Base-by-base conservation (phyloP, 768 basidiomycete species). In the Russula griseocarnosa region DNA sequence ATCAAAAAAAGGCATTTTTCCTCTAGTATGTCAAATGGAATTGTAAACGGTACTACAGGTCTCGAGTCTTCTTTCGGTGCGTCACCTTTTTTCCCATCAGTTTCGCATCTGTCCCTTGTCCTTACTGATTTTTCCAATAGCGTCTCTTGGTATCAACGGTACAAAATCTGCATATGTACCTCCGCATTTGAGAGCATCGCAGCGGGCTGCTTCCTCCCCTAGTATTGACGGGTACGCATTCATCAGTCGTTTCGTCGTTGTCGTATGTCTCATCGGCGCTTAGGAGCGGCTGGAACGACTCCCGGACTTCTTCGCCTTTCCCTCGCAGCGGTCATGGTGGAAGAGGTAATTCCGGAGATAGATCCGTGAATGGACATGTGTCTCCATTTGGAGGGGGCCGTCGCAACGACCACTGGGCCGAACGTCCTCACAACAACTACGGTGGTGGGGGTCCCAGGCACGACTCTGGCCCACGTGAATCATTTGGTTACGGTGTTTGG, bases 11-110 rank as follows among this genome's bases (percentile, higher is more conserved):
- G 38, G 51, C 50, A 61, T 62, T 73, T 71, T n/a, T 69, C 61
- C 66, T 73, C 74, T 80, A 82, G 87, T 90, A 92, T 92, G 90
- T 86, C 88, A 80, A 91, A 91, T 92, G 90, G 88, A 84, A 84
- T 85, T 82, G 84, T 90, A 88, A 90, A 91, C 78, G 86, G 82
- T 74, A 79, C 77, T 72, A 75, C 81, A 76, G 85, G 82, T 78
- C 78, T 91, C 72, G 89, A 92, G 81, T 79, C 80, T 74, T 82
- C 85, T 74, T 88, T 92, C 75, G 82, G 90, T 56, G 46, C 24
- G 26, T 57, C 44, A 60, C 60, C 63, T 50, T 32, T 24, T 52
- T 46, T 57, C 61, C 52, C n/a, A n/a, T n/a, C n/a, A n/a, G n/a
- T n/a, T n/a, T n/a, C n/a, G n/a, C n/a, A 46, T 49, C 50, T 46